These are phyloP conservation scores for Croton laevigatus DNA, from an alignment of 441 rosid genomes.

Conservation along the genomic window DNA sequence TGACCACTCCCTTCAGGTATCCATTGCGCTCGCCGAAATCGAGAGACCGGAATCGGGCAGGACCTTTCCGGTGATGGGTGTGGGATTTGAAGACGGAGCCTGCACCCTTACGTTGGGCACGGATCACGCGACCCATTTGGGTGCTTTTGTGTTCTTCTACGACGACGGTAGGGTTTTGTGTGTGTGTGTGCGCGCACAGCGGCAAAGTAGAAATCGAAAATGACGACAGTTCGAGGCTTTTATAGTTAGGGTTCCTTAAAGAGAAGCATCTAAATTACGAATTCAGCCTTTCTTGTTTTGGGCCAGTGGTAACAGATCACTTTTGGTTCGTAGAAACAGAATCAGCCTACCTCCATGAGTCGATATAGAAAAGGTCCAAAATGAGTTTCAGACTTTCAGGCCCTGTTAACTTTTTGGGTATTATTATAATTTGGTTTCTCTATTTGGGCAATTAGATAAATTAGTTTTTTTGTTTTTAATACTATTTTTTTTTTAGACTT, in stretches of 20 bases:
- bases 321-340: no score
- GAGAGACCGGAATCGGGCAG: slow-evolving; percentile 70
- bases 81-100: slow-evolving; percentile 85
- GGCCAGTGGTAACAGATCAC: no score
- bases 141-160: neutral
- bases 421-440: no score
- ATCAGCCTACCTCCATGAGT: no score
- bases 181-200: neutral
- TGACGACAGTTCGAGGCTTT: neutral
- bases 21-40: slow-evolving; percentile 81
- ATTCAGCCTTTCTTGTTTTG: neutral
- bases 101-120: slow-evolving; percentile 88
- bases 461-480: no score
- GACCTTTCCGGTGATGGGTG: slow-evolving; percentile 86
- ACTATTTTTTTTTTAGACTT: no score
- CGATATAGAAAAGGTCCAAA: no score
- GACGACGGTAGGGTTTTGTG: neutral
- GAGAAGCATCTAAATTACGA: neutral
- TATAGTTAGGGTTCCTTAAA: neutral
- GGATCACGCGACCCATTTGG: slow-evolving; percentile 75
- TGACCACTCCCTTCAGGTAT: slow-evolving; percentile 64
- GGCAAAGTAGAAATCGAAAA: neutral
- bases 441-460: no score
- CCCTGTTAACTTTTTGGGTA: no score
- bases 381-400: no score